Base-by-base conservation (phyloP, 495 filamentous ascomycete species). In the Aspergillus carlsbadensis region DNA sequence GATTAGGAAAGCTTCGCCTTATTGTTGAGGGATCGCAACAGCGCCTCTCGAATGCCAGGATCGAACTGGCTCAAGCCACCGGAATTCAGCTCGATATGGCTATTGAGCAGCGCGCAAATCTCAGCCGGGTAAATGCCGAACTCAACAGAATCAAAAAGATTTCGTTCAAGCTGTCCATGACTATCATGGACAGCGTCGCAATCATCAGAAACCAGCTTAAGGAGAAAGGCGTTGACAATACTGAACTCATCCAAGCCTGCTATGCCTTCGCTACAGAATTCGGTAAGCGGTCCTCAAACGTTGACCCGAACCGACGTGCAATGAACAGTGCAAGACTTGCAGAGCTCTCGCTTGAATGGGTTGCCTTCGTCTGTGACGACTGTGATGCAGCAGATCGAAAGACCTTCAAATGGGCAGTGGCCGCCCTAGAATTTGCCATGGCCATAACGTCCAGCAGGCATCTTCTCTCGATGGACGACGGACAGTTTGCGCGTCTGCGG, bases 181-280 rank as follows among this genome's bases (percentile, higher is more conserved):
- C 92, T 10, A 98, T 98, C 69, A 98, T 98, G 95, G 93, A 98
- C 65, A 96, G 92, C 64, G 94, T 98, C 52, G 91, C 93, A 61
- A 87, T 89, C 48, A 93, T 98, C 57, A 81, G 92, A 49, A 81
- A 86, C 54, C 93, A 98, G 71, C 59, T 78, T 5, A 69, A 56
- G 39, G 91, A 91, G 17, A 80, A 81, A 54, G 88, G 85, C 2
- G 79, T 96, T 42, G 89, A 95, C 53, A 97, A 93, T 65, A 92
- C 96, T 57, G 94, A 98, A 61, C 80, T 98, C 22, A 91, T 98
- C 59, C 94, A 98, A 66, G 96, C 92, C n/a, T 98, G 93, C 72
- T 98, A 98, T 69, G 91, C 94, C 39, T 98, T 98, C 62, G 94
- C 94, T 36, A 96, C 94, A 2, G 94, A 98, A 65, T 98, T 98